Conservation (phyloP, 805 yeast genomes). For the Wickerhamiella bombiphila region DNA sequence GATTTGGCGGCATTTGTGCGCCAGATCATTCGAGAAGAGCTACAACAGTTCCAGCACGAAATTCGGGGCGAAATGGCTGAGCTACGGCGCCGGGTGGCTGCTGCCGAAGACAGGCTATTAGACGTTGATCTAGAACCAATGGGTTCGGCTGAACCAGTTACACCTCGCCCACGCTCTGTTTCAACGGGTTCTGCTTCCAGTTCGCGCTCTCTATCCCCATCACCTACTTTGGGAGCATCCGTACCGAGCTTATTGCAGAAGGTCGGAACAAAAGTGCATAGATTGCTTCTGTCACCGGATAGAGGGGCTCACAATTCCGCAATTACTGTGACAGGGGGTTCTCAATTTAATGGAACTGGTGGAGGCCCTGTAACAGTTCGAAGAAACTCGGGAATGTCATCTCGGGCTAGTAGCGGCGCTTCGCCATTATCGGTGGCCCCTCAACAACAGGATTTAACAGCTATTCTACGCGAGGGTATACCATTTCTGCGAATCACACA, state of each 20-base stretch:
- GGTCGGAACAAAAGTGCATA: conserved; percentile 1
- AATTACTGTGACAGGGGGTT: too few relatives aligned
- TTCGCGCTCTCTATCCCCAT: not conserved
- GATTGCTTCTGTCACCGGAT: too few relatives aligned
- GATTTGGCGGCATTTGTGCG: conserved; percentile 5
- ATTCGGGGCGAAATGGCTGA: too few relatives aligned
- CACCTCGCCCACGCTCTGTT: not conserved
- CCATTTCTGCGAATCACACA: conserved; percentile 56
- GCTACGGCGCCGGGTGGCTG: conserved; percentile 1
- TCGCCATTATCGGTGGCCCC: not conserved
- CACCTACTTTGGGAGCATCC: not conserved
- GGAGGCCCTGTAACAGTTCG: conserved; percentile 18
- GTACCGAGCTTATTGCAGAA: not conserved
- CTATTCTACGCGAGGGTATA: conserved; percentile 32
- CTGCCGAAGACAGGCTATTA: not conserved
- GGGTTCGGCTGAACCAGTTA: not conserved
- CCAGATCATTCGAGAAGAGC: conserved; percentile 8
- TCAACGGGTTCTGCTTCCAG: not conserved
- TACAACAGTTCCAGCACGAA: conserved; percentile 7
- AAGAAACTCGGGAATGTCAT: conserved; percentile 16
- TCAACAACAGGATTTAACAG: conserved; percentile 8
- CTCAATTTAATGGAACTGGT: too few relatives aligned
- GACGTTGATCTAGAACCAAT: not conserved
- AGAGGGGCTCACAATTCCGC: too few relatives aligned
- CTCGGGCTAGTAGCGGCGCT: not conserved